Evolutionary conservation across 1,139 yeast genomes (phyloP).

Genomic region (Blastobotrys aristatus): DNA sequence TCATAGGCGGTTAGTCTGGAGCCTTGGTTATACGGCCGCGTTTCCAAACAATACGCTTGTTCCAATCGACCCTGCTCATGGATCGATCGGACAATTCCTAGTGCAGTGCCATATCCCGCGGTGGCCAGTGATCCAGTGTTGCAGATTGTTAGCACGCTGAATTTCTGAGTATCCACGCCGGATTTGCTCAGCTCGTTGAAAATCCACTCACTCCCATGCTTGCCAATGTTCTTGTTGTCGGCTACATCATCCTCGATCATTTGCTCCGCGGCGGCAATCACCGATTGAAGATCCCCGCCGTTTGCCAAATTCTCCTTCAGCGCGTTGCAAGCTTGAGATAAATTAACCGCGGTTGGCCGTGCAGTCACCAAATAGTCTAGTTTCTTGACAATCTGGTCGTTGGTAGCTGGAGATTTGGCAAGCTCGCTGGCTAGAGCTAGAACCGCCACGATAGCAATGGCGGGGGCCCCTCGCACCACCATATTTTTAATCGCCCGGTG

Average conservation of each 20-base stretch:
- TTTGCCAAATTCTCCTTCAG: conserved; percentile 36
- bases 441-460: conserved; percentile 93
- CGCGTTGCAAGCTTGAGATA: conserved; percentile 69
- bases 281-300: conserved; percentile 12
- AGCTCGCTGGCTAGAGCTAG: conserved; percentile 76
- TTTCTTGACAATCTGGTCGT: conserved; percentile 33
- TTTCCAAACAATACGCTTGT: conserved; percentile 84
- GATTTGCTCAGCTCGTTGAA: conserved; percentile 3
- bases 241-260: conserved; percentile 71
- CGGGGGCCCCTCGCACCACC: conserved; percentile 99
- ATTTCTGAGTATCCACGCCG: conserved; percentile 26
- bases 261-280: conserved; percentile 50
- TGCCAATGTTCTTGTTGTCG: conserved; percentile 74
- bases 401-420: conserved; percentile 17
- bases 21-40: conserved; percentile 96
- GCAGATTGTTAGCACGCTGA: conserved; percentile 75
- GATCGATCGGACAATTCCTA: conserved; percentile 81
- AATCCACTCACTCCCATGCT: conserved; percentile 72
- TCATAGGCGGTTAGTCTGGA: conserved; percentile 91
- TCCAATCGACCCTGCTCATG: conserved; percentile 42
- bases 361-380: conserved; percentile 68
- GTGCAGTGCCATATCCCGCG: conserved; percentile 95
- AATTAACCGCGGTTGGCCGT: conserved; percentile 93
- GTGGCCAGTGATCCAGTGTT: conserved; percentile 75
- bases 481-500: conserved; percentile 74